A percentile compares a stretch with the other conserved stretches of the same genome.
Conservation (phyloP, 2,329 filamentous ascomycete species). For the Penicillium psychrosexuale region DNA sequence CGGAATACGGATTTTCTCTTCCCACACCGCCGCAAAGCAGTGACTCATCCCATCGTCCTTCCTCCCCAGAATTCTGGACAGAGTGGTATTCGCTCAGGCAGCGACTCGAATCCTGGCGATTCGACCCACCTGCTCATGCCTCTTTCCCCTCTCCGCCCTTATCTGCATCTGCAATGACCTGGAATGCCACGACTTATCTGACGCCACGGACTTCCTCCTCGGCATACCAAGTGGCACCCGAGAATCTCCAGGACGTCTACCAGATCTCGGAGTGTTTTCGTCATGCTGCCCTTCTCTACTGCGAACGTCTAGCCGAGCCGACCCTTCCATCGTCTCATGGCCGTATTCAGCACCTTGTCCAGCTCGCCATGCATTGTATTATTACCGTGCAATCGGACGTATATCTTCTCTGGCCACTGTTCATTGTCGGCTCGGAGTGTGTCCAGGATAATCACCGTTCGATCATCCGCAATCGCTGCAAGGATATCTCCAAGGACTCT, state of each 20-base stretch:
- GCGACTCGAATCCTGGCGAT: conserved; percentile 77
- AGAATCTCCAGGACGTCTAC: conserved; percentile 69
- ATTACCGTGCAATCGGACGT: conserved; percentile 78
- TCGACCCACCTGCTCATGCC: conserved; percentile 47
- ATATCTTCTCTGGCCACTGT: conserved; percentile 89
- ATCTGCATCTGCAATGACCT: conserved; percentile 15
- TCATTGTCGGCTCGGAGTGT: conserved; percentile 85
- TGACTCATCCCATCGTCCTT: conserved; percentile 19
- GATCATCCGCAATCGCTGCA: conserved; percentile 74
- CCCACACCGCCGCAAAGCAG: conserved; percentile 26
- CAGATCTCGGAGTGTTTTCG: conserved; percentile 89
- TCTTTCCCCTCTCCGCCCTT: conserved; percentile 20
- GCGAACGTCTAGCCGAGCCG: conserved; percentile 79
- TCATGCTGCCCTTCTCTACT: conserved; percentile 83
- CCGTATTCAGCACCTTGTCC: conserved; percentile 79
- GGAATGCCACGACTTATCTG: conserved; percentile 26
- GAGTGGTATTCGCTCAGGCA: conserved; percentile 81
- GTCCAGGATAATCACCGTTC: conserved; percentile 75
- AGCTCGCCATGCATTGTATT: conserved; percentile 78
- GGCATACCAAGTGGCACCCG: conserved; percentile 45
- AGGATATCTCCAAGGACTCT: conserved; percentile 81
- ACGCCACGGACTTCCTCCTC: conserved; percentile 28
- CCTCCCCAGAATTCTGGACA: conserved; percentile 63
- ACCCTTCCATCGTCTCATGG: conserved; percentile 67
- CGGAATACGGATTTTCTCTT: conserved; percentile 31